Percentiles rank a stretch among this genome's conserved stretches.
Evolutionary conservation across 1,284 basidiomycete species (phyloP).

Genomic region (Malassezia furfur): DNA sequence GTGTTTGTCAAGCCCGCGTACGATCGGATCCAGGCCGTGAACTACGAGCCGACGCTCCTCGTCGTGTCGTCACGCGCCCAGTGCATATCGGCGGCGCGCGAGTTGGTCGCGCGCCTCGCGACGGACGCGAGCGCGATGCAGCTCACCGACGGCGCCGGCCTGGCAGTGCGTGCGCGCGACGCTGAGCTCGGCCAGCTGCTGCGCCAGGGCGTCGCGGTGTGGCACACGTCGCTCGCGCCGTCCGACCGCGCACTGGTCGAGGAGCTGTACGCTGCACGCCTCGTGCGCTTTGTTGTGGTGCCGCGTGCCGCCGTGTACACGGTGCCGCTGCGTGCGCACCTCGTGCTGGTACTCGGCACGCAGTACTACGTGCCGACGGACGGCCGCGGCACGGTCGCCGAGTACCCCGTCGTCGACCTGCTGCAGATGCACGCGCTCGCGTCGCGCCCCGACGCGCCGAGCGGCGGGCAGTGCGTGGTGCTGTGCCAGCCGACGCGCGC

Average conservation of each 20-base stretch:
- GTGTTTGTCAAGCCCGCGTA: constrained; percentile 86
- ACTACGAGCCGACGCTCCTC: constrained; percentile 58
- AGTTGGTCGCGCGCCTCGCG: constrained; percentile 78
- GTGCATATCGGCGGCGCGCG: constrained; percentile 65
- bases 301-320: constrained; percentile 78
- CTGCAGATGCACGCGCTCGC: constrained; percentile 85
- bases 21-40: constrained; percentile 51
- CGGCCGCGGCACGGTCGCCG: constrained; percentile 59
- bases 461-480: constrained; percentile 57
- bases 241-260: constrained; percentile 69
- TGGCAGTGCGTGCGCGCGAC: constrained; percentile 60
- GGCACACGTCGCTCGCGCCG: constrained; percentile 64
- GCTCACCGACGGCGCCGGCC: constrained; percentile 57
- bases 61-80: constrained; percentile 82
- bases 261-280: constrained; percentile 69
- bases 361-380: constrained; percentile 59
- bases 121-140: constrained; percentile 61
- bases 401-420: constrained; percentile 72
- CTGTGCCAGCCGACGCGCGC: constrained; percentile 77
- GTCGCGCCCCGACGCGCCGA: constrained; percentile 54
- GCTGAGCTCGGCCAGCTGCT: constrained; percentile 62
- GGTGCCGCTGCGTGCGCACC: constrained; percentile 66
- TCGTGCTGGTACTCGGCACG: constrained; percentile 82
- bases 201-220: constrained; percentile 80
- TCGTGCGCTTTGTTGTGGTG: constrained; percentile 71